Conservation (phyloP, 306 rosid genomes). For the Rubus idaeus region DNA sequence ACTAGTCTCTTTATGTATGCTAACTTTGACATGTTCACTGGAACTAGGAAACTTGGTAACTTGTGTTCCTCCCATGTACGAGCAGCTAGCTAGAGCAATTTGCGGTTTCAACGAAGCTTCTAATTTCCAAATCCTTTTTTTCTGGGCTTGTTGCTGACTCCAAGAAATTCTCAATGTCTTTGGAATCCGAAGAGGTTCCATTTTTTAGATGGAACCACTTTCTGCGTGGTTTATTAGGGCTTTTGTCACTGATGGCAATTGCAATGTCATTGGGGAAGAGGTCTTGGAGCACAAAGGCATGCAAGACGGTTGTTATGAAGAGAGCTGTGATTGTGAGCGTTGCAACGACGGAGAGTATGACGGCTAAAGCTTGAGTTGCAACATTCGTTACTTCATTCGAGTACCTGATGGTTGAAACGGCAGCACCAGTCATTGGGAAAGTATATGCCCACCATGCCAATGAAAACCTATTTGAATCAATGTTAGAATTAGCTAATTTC, state of each 20-base stretch:
- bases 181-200: constrained; percentile 47
- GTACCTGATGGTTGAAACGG: constrained; percentile 84
- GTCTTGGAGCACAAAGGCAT: constrained; percentile 67
- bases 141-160: constrained; percentile 45
- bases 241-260: constrained; percentile 82
- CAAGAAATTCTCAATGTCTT: constrained; percentile 65
- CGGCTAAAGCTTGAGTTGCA: constrained; percentile 54
- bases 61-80: constrained; percentile 58
- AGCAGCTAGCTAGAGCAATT: neutral
- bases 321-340: constrained; percentile 55
- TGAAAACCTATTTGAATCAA: constrained; percentile 57
- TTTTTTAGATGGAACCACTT: constrained; percentile 58
- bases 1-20: neutral
- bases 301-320: constrained; percentile 56
- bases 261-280: constrained; percentile 94
- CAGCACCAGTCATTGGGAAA: constrained; percentile 98
- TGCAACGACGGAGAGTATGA: constrained; percentile 45
- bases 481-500: constrained; percentile 11
- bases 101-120: constrained; percentile 41
- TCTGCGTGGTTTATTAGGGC: constrained; percentile 44
- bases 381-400: constrained; percentile 56
- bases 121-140: constrained; percentile 41
- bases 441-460: constrained; percentile 99
- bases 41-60: constrained; percentile 40
- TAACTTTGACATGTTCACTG: constrained; percentile 52